A percentile compares a stretch with the other conserved stretches of the same genome.
These are phyloP conservation scores for Zygosaccharomyces siamensis DNA, from an alignment of 805 yeast genomes.

Conservation along the genomic window DNA sequence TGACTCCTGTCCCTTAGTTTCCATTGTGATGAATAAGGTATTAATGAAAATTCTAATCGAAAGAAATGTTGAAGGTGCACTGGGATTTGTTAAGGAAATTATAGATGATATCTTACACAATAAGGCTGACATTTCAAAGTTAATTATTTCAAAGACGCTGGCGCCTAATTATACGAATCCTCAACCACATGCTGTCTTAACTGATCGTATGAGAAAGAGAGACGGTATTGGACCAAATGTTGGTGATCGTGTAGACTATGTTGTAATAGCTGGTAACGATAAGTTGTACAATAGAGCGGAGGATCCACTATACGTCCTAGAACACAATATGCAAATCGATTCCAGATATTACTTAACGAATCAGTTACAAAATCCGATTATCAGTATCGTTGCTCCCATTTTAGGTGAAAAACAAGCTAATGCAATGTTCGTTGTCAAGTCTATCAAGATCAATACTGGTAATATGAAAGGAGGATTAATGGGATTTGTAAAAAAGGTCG, in stretches of 20 bases:
- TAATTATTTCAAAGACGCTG: constrained; percentile 89
- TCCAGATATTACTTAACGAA: constrained; percentile 90
- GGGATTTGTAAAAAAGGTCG: constrained; percentile 87
- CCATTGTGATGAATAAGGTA: constrained; percentile 89
- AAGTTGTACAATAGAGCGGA: constrained; percentile 94
- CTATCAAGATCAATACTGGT: constrained; percentile 40
- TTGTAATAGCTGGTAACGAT: constrained; percentile 74
- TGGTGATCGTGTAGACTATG: constrained; percentile 98
- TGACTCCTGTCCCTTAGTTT: constrained; percentile 93
- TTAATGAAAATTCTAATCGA: constrained; percentile 80
- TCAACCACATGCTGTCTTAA: constrained; percentile 95
- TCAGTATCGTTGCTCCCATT: constrained; percentile 92
- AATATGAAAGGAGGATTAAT: constrained; percentile 82
- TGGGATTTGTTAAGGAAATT: constrained; percentile 75
- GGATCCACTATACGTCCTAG: constrained; percentile 90
- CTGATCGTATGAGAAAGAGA: constrained; percentile 92
- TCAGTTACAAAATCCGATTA: constrained; percentile 86
- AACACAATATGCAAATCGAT: constrained; percentile 88
- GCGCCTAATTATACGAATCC: constrained; percentile 92
- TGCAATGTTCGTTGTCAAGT: constrained; percentile 60
- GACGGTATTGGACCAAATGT: constrained; percentile 97
- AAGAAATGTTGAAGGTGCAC: constrained; percentile 80
- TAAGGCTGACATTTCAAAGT: constrained; percentile 83
- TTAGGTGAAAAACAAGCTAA: constrained; percentile 80
- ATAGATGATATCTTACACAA: constrained; percentile 89